These are phyloP conservation scores for Fusarium chaquense DNA, from an alignment of 2,329 filamentous ascomycete species.

Conservation along the genomic window DNA sequence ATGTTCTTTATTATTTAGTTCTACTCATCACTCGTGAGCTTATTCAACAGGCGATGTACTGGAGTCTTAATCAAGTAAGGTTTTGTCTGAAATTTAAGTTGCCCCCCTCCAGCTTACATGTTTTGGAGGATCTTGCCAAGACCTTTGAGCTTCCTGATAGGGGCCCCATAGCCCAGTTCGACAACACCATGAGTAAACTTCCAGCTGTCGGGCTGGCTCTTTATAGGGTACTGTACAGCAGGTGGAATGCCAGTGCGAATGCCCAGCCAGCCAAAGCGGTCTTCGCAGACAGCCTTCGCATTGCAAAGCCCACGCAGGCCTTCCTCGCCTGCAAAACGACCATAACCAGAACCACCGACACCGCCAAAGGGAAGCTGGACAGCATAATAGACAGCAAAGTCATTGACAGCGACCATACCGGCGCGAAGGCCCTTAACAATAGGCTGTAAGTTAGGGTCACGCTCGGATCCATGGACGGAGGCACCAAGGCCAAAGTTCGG, in stretches of 20 bases:
- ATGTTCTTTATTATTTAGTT: not conserved
- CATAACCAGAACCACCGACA: slow-evolving; percentile 89
- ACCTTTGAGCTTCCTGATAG: slow-evolving; percentile 55
- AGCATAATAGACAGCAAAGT: slow-evolving; percentile 94
- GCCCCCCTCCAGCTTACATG: slow-evolving; percentile 46
- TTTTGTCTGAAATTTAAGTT: not conserved
- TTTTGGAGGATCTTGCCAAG: slow-evolving; percentile 59
- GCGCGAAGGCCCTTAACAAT: slow-evolving; percentile 78
- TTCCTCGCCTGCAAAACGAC: slow-evolving; percentile 91
- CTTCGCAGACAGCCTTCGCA: slow-evolving; percentile 85
- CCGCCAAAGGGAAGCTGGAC: slow-evolving; percentile 96
- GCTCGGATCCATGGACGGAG: slow-evolving; percentile 82
- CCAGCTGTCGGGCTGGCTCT: slow-evolving; percentile 72
- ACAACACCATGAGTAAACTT: slow-evolving; percentile 72
- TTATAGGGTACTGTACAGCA: slow-evolving; percentile 84
- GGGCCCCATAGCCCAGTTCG: slow-evolving; percentile 68
- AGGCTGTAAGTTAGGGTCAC: slow-evolving; percentile 68
- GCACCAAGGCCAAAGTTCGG: slow-evolving; percentile 89
- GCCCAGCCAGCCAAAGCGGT: slow-evolving; percentile 72
- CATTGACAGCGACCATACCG: slow-evolving; percentile 95
- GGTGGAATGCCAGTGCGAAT: slow-evolving; percentile 82
- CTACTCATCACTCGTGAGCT: slow-evolving; percentile 15
- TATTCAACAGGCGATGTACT: not conserved
- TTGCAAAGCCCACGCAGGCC: slow-evolving; percentile 89
- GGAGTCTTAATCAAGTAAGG: not conserved